Evolutionary conservation across 2,329 filamentous ascomycete genomes (phyloP).

Genomic region (Alternaria atra): DNA sequence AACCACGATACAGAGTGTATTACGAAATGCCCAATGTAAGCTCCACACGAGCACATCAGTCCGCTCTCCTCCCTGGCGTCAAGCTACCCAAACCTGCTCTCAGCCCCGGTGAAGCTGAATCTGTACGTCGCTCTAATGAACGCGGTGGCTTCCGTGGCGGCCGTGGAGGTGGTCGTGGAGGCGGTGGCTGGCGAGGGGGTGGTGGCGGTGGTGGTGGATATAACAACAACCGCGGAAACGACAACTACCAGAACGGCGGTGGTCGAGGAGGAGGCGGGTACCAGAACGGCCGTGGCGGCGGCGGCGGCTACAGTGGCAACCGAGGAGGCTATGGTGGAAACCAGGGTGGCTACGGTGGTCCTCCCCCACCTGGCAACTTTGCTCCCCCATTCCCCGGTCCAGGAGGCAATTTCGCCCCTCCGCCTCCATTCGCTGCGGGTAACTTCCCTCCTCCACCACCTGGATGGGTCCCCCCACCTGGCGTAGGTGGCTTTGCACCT

Average conservation of each 20-base stretch:
- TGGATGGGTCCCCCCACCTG: slow-evolving; percentile 41
- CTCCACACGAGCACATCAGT: slow-evolving; percentile 78
- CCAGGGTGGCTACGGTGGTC: slow-evolving; percentile 27
- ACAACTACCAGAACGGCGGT: slow-evolving; percentile 34
- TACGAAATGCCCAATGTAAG: slow-evolving; percentile 80
- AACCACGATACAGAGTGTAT: slow-evolving; percentile 68
- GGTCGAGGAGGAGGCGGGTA: slow-evolving; percentile 31
- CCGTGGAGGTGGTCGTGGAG: slow-evolving; percentile 26
- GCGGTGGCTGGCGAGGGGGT: slow-evolving; percentile 46
- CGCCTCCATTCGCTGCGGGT: slow-evolving; percentile 33
- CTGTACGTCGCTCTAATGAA: slow-evolving; percentile 71
- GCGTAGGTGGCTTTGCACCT: slow-evolving; percentile 12
- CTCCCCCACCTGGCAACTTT: slow-evolving; percentile 18
- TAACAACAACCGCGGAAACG: slow-evolving; percentile 41
- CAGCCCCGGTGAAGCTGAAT: slow-evolving; percentile 71
- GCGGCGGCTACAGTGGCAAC: slow-evolving; percentile 35
- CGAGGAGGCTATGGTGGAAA: slow-evolving; percentile 26
- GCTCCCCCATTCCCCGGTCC: slow-evolving; percentile 32
- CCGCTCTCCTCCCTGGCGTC: slow-evolving; percentile 88
- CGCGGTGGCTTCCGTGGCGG: slow-evolving; percentile 54
- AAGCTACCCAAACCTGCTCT: slow-evolving; percentile 76
- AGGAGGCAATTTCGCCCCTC: slow-evolving; percentile 27
- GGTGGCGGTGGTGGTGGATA: slow-evolving; percentile 46
- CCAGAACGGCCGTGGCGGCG: slow-evolving; percentile 25
- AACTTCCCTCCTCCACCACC: slow-evolving; percentile 41